These are phyloP conservation scores for Saccharomyces hybrid DNA, from an alignment of 1,139 yeast species.

Conservation along the genomic window DNA sequence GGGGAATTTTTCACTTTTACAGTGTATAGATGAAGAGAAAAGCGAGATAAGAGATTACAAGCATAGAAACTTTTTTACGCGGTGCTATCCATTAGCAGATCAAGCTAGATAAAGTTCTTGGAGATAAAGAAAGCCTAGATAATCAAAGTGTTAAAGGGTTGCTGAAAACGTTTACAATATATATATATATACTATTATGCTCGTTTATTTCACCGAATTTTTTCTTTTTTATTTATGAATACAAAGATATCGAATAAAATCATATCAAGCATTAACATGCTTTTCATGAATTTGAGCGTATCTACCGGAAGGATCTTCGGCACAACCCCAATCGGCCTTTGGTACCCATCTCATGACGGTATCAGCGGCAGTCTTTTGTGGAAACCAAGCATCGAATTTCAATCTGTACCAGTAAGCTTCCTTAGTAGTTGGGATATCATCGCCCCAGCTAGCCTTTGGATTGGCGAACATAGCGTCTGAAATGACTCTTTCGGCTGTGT, in stretches of 20 bases:
- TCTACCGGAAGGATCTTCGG: constrained; percentile 97
- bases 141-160: background rate
- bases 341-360: constrained; percentile 99
- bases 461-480: constrained; percentile 81
- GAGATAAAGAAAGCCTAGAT: no score
- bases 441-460: constrained; percentile 96
- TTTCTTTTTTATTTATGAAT: background rate
- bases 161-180: background rate
- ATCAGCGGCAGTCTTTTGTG: constrained; percentile 82
- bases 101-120: no score
- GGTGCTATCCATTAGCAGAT: no score
- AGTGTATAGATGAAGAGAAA: background rate
- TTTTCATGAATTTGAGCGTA: constrained; percentile 82
- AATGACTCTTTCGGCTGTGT: constrained; percentile 79
- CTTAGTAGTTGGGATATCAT: constrained; percentile 89
- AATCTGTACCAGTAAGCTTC: constrained; percentile 99
- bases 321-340: constrained; percentile 99
- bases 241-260: background rate
- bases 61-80: no score
- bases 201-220: no score
- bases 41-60: background rate
- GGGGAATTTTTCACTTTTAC: background rate
- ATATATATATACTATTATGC: background rate
- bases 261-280: constrained; percentile 34
- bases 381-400: constrained; percentile 89